Percentiles rank a stretch among this genome's conserved stretches.
Evolutionary conservation across 352 stramenopile genomes (phyloP).

Genomic region (Pythium brassicae): DNA sequence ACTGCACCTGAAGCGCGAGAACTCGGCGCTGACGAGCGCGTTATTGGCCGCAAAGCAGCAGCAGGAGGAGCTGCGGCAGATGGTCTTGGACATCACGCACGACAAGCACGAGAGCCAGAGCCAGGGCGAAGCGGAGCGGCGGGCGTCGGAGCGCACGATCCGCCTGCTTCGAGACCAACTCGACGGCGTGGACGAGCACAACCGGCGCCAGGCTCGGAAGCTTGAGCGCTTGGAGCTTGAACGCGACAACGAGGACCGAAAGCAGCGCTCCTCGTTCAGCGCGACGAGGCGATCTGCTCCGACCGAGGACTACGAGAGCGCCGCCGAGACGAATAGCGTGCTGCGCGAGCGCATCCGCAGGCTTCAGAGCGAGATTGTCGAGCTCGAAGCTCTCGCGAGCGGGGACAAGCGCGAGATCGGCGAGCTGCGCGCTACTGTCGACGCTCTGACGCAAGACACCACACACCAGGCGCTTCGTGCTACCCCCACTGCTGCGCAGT

Average conservation of each 20-base stretch:
- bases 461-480: not conserved
- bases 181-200: slow-evolving; percentile 20
- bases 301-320: slow-evolving; percentile 4
- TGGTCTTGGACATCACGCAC: slow-evolving; percentile 37
- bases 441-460: not conserved
- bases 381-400: not conserved
- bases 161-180: slow-evolving; percentile 32
- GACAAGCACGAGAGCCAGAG: slow-evolving; percentile 56
- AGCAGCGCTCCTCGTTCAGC: not conserved
- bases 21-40: slow-evolving; percentile 33
- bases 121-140: slow-evolving; percentile 28
- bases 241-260: not conserved
- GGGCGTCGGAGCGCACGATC: slow-evolving; percentile 23
- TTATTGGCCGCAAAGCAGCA: slow-evolving; percentile 44
- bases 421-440: slow-evolving; percentile 6
- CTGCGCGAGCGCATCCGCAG: slow-evolving; percentile 1
- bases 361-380: slow-evolving; percentile 6
- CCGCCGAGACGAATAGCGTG: slow-evolving; percentile 1
- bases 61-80: slow-evolving; percentile 46
- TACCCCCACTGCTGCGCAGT: not conserved
- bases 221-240: slow-evolving; percentile 15
- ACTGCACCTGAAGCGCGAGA: slow-evolving; percentile 37
- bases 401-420: not conserved
- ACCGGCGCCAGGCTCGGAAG: slow-evolving; percentile 8
- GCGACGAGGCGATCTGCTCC: not conserved